Evolutionary conservation across 352 stramenopile species (phyloP), one percentile per base, ranked within the genome.

Genomic region (Phytopythium cucurbitacearum): DNA sequence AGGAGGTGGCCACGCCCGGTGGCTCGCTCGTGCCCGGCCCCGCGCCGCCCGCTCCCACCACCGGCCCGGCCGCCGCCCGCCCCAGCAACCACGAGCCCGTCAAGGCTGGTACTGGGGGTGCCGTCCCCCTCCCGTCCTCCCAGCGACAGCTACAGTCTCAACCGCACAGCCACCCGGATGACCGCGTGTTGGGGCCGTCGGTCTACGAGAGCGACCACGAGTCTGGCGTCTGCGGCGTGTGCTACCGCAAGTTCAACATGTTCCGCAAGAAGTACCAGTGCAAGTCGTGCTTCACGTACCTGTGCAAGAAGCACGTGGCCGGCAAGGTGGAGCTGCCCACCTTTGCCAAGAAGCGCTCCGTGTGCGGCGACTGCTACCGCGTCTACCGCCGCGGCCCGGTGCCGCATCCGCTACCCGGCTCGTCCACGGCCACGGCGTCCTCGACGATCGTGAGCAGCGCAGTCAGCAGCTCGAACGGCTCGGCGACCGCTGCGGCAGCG

Each of bases 181-280:
- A 76, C 11, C 59, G 58, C 44, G 52, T 49, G 41, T 63, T 63
- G 36, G 60, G 57, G 9, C 59, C 63, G 44, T 64, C 66, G 16
- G 60, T 78, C 52, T 77, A 69, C 66, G 71, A 82, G 42, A 59
- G 44, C 21, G 66, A 76, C 10, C 67, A 76, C 60, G 87, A 87
- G 62, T 74, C 66, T 7, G 79, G 67, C 0, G 75, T 86, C 36
- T 94, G 83, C 49, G 76, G 71, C 4, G 79, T 94, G 3, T 94
- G 83, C 67, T 87, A 91, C 74, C 90, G 89, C 62, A 88, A 89
- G 60, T 94, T 94, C 36, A 77, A 65, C 11, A 76, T 94, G 69
- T 94, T 94, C 60, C 83, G 83, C 59, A 91, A 88, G 54, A 89
- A 90, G 59, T 89, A 94, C 66, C 76, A 89, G 59, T 94, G 83